Conservation (phyloP, 345 rosid species). For the Geranium brycei region DNA sequence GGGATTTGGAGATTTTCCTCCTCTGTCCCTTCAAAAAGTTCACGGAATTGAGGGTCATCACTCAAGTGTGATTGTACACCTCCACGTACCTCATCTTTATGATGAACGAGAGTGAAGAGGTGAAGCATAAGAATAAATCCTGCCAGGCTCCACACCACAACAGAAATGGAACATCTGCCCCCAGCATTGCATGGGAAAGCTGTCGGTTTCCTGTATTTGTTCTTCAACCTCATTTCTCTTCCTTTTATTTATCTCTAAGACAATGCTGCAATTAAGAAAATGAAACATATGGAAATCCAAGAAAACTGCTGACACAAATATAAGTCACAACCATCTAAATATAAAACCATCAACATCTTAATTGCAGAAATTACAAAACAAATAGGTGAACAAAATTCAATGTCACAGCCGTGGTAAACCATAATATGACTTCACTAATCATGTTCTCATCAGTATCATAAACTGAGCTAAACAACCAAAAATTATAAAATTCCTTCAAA, state of each 20-base stretch:
- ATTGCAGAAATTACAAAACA: not conserved
- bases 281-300: slow-evolving; percentile 34
- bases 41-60: slow-evolving; percentile 35
- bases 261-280: slow-evolving; percentile 45
- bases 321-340: slow-evolving; percentile 8
- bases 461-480: not conserved
- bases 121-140: slow-evolving; percentile 57
- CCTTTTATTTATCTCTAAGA: slow-evolving; percentile 37
- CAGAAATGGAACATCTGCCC: slow-evolving; percentile 47
- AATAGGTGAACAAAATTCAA: not conserved
- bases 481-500: not conserved
- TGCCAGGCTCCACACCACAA: slow-evolving; percentile 54
- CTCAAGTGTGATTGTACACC: slow-evolving; percentile 26
- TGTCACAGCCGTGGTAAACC: not conserved
- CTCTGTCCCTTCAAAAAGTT: slow-evolving; percentile 56
- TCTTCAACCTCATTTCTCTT: slow-evolving; percentile 60
- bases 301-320: slow-evolving; percentile 16
- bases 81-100: slow-evolving; percentile 23
- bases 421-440: too few relatives aligned
- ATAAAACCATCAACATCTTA: not conserved
- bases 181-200: slow-evolving; percentile 65
- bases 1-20: slow-evolving; percentile 65
- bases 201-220: slow-evolving; percentile 64
- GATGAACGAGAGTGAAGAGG: slow-evolving; percentile 32
- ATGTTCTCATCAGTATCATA: too few relatives aligned